Evolutionary conservation across 2,329 filamentous ascomycete genomes (phyloP), one percentile per base, ranked within the genome.

Genomic region (Neonectria punicea): DNA sequence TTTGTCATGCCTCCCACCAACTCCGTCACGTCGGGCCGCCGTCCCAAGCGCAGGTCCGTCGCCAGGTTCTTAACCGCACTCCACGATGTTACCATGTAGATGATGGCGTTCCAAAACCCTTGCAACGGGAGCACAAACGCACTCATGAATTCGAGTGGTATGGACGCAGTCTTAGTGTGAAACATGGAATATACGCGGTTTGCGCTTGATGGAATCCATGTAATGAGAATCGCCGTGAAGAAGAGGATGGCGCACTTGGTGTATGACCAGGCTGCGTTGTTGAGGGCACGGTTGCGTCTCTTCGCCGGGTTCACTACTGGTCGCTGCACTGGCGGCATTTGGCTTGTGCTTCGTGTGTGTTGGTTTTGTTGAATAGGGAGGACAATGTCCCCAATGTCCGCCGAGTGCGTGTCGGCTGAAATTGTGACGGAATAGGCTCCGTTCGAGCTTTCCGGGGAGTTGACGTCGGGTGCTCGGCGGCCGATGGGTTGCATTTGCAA

Each of bases 41-140:
- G 75, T 13, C 72, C 71, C 56, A 69, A 62, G 51, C 70, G 65
- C n/a, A 83, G 61, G 51, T 84, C 81, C 10, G 73, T 71, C 58
- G 76, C 79, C 30, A 88, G 77, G 34, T 79, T 78, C 74, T 85
- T 85, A 74, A 89, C 90, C 0, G 90, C 90, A 54, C 86, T 79
- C 83, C 89, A 87, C 6, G 90, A 93, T 1, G 91, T 93, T 11
- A 87, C 84, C 16, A 89, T 80, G 78, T 96, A 97, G 70, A 97
- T 93, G 63, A 92, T 78, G 18, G 90, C 87, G 76, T 97, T 97
- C 92, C 93, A 96, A 73, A 94, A 92, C 0, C 93, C 93, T 75
- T 97, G 93, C 0, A 94, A 84, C 0, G 93, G 93, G 9, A 97
- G 84, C 1, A 96, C 92, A 44, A 93, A 85, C 0, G 91, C 89